Base-by-base conservation (phyloP, 768 basidiomycete species). In the Lentinula edodes region DNA sequence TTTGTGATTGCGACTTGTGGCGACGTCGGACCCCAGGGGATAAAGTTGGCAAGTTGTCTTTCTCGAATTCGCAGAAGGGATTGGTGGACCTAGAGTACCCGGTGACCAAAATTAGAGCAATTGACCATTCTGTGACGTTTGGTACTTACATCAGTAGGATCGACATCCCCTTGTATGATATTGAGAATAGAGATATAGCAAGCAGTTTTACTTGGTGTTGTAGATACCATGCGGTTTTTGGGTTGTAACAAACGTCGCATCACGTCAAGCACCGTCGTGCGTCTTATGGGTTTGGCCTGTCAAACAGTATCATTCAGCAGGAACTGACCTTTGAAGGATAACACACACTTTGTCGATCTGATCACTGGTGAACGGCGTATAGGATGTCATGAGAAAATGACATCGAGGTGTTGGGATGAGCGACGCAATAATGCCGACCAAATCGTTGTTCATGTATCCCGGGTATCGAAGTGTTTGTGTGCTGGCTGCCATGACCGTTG, bases 361-460 rank as follows among this genome's bases (percentile, higher is more conserved):
- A 73, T 98, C 96, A 65, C 92, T 92, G 5, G 95, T 96, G 73
- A 99, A 99, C 0, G 97, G 97, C 6, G 97, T 99, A 69, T 98
- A 99, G 13, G 94, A 94, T 9, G 97, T 98, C 92, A 95, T 96
- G 55, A 99, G 82, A 81, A 98, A 98, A 74, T 99, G 96, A 71
- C 95, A 98, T 54, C 95, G 83, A 32, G 96, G 96, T 3, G 96
- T 98, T 2, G 96, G 96, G 65, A 99, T 98, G 57, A 99, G 83
- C 15, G 93, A 94, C 6, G 96, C 95, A 60, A 98, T 90, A 64
- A 99, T 95, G 32, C 95, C 93, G 65, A 98, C 95, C 41, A 98
- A 85, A 70, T 99, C 96, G 68, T 98, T 99, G 80, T 98, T 98
- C 95, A 98, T 98, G 74, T 98, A 98, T 54, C 94, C 93, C 0